Percentiles rank a stretch among this genome's conserved stretches.
These are phyloP conservation scores for Brassica napus DNA, from an alignment of 345 rosid species.

Conservation along the genomic window Da-Ae NC_063445.1:48566001-48566500, in stretches of 20 bases:
- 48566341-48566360: conserved; percentile 41
- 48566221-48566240: conserved; percentile 69
- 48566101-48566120: conserved; percentile 55
- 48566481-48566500: conserved; percentile 53
- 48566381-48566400: conserved; percentile 33
- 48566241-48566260: conserved; percentile 73
- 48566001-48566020: conserved; percentile 59
- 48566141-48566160: conserved; percentile 34
- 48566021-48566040: neutral
- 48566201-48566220: conserved; percentile 76
- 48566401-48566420: neutral
- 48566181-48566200: conserved; percentile 62
- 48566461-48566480: conserved; percentile 48
- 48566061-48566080: neutral
- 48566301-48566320: conserved; percentile 37
- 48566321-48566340: conserved; percentile 44
- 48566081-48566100: conserved; percentile 53
- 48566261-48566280: conserved; percentile 69
- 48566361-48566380: conserved; percentile 36
- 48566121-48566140: conserved; percentile 60
- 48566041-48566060: neutral
- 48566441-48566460: conserved; percentile 35
- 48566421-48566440: neutral
- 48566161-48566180: conserved; percentile 47
- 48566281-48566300: conserved; percentile 46